Evolutionary conservation across 139 green algal species (phyloP).

Genomic region (Pleodorina starrii): DNA sequence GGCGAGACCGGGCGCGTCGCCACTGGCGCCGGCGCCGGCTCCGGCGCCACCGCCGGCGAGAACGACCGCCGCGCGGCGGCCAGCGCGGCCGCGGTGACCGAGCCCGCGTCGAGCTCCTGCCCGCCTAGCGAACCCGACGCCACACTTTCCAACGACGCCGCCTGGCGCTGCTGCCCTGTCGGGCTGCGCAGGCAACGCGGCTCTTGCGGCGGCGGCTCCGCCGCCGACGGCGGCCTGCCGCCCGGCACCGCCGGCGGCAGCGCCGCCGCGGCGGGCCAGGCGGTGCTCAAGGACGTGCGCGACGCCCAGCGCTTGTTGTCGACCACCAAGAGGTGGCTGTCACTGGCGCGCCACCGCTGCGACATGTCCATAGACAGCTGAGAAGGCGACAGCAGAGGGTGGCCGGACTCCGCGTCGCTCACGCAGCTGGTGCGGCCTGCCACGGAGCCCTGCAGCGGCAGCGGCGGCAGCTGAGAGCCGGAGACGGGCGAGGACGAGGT

Average conservation of each 20-base stretch:
- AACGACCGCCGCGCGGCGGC: background rate
- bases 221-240: too few species aligned
- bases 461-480: background rate
- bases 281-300: background rate
- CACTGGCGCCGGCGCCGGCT: too few species aligned
- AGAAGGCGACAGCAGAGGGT: slow-evolving; percentile 12
- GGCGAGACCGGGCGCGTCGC: too few species aligned
- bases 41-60: too few species aligned
- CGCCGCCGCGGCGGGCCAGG: background rate
- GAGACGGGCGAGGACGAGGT: background rate
- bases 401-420: background rate
- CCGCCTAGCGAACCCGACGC: background rate
- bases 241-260: too few species aligned
- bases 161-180: background rate
- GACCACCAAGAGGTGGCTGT: background rate
- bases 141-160: background rate
- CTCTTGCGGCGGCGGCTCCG: too few species aligned
- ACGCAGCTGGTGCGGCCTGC: background rate
- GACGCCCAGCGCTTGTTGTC: background rate
- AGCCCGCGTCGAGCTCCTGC: background rate
- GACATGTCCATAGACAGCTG: slow-evolving; percentile 25
- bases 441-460: background rate
- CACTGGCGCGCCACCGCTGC: background rate
- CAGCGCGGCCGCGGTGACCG: background rate
- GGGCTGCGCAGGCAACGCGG: background rate